Base-by-base conservation (phyloP, 2,329 filamentous ascomycete genomes). In the Pseudogymnoascus sp. region DNA sequence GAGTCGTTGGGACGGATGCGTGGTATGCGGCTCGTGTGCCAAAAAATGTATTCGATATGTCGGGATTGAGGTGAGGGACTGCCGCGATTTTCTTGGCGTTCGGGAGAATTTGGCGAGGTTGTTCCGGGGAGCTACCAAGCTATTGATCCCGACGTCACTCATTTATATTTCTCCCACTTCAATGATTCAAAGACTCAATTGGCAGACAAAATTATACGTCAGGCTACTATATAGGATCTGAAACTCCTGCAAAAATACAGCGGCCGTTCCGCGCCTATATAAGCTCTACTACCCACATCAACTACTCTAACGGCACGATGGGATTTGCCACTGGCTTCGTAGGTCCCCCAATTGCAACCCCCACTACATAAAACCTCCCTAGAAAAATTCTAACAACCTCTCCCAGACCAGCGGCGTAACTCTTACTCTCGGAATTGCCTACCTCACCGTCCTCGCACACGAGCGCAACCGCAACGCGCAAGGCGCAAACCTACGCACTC, bases 261-360 rank as follows among this genome's bases (percentile, higher is more conserved):
- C 16, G 49, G 2, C 49, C 28, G n/a, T 34, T 34, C 5, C n/a
- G 28, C 28, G 28, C 28, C 1, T 56, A 56, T 56, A 56, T 16
- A 56, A 56, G 28, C 28, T 36, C 28, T 56, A 36, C 9, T 36
- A 56, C 11, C 49, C 11, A 34, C 16, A 14, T 7, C 28, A 34
- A 36, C 9, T 5, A 21, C 16, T 21, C 36, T n/a, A 62, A 21
- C 25, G 53, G 42, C 59, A 72, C 64, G 68, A 91, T 91, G 88
- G 88, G 88, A 72, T 90, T 91, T 79, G 82, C 84, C 68, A 82
- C 85, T 43, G 89, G 89, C 69, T 89, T 92, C 74, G 89, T 92
- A 82, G 67, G 87, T 78, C 62, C 61, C 60, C 25, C 42, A 34
- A 25, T 53, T 31, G 43, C 7, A 60, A 62, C 18, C 34, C 38